Evolutionary conservation across 1,284 basidiomycete species (phyloP), one percentile per base, ranked within the genome.

Genomic region (Baeospora myosura): DNA sequence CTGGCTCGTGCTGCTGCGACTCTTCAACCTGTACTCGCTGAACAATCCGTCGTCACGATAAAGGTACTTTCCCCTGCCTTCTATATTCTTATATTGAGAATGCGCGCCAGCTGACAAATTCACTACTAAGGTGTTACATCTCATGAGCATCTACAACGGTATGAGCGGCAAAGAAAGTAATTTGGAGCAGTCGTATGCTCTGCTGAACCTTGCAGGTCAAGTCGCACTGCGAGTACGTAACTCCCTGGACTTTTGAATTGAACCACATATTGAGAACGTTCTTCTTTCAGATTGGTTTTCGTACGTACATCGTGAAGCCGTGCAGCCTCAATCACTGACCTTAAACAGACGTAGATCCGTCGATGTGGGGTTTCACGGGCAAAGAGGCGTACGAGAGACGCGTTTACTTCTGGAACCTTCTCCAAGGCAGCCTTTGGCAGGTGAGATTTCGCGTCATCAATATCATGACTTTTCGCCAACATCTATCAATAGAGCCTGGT

Each of bases 361-460:
- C 68, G 4, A 60, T 66, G 52, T 77, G 74, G 74, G 64, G 68
- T 28, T 63, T 73, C 44, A 47, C 57, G 37, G 69, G 66, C 14
- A 66, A 65, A 43, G 73, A 76, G 40, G 68, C 66, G 4, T 75
- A 77, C 45, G 70, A 72, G 21, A 63, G 75, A 38, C 65, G 75
- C 16, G 61, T 64, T 10, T 74, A 74, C 55, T 76, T 75, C 55
- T 77, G 72, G 71, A 73, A 72, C 54, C 59, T 77, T 16, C 56
- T 72, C 42, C 45, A 63, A 24, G 68, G 54, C 5, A 61, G 65
- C 14, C 47, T 71, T 22, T 74, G 70, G 71, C 68, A 68, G 63
- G 70, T 69, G 16, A 16, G 42, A 17, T n/a, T 41, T 34, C 43
- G 47, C 24, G 42, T 41, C 32, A 17, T 40, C 26, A 28, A 21